Percentiles rank a stretch among this genome's conserved stretches.
Evolutionary conservation across 192 early-diverging fungal species (phyloP).

Genomic region (Entomortierella beljakovae): DNA sequence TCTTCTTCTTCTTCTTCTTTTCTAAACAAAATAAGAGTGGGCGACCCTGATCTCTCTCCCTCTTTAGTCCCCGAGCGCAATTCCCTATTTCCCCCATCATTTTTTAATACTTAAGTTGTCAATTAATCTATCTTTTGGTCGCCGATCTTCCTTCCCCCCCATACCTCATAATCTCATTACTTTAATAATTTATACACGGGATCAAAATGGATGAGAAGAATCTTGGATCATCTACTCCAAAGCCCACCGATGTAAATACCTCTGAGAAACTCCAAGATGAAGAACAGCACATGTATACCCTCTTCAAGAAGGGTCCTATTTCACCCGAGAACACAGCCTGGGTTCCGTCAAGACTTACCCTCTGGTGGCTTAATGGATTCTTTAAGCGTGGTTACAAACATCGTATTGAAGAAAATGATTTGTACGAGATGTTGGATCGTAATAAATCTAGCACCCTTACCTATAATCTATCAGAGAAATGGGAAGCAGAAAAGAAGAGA

Average conservation of each 20-base stretch:
- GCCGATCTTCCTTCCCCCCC: too few species aligned
- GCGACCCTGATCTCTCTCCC: too few species aligned
- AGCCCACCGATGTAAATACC: not conserved
- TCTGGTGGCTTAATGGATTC: constrained; percentile 55
- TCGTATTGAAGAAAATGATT: constrained; percentile 45
- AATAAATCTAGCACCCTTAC: constrained; percentile 22
- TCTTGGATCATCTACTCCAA: not conserved
- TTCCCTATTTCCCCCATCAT: too few species aligned
- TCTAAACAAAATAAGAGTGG: too few species aligned
- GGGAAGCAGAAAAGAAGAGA: constrained; percentile 22
- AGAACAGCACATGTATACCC: constrained; percentile 15
- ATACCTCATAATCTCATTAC: too few species aligned
- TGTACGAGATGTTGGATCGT: constrained; percentile 52
- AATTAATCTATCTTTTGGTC: too few species aligned
- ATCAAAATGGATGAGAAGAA: not conserved
- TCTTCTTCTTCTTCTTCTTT: too few species aligned
- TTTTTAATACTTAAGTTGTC: too few species aligned
- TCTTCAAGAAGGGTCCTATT: constrained; percentile 35
- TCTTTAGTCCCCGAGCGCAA: too few species aligned
- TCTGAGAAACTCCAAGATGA: constrained; percentile 8
- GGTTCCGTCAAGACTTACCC: constrained; percentile 26
- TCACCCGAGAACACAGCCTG: constrained; percentile 54
- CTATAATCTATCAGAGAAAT: constrained; percentile 1
- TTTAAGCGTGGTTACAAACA: constrained; percentile 43
- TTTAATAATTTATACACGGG: too few species aligned